These are phyloP conservation scores for Candida insectalens DNA, from an alignment of 805 yeast species.

Conservation along the genomic window DNA sequence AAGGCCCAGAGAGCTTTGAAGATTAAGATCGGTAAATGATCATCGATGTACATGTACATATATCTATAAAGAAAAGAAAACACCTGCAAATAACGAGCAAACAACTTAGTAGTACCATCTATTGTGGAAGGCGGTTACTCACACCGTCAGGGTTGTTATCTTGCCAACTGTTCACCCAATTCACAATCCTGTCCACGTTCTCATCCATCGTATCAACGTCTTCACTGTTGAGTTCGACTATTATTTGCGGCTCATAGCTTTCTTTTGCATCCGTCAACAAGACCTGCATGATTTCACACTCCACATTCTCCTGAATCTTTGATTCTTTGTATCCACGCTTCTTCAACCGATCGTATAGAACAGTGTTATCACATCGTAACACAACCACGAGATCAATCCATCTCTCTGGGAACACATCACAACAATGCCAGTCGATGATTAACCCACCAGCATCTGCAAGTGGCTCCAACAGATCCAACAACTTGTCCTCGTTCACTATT, in stretches of 20 bases:
- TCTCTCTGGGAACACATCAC: constrained; percentile 90
- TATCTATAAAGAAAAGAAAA: background rate
- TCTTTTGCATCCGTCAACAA: constrained; percentile 81
- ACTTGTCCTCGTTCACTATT: constrained; percentile 87
- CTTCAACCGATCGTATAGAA: constrained; percentile 64
- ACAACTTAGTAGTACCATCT: too few species aligned
- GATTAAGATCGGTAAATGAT: constrained; percentile 48
- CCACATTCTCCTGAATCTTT: constrained; percentile 85
- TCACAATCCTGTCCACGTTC: constrained; percentile 66
- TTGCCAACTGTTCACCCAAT: constrained; percentile 74
- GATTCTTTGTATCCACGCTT: constrained; percentile 70
- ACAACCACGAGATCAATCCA: constrained; percentile 90
- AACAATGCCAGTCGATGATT: constrained; percentile 96
- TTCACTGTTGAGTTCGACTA: constrained; percentile 72
- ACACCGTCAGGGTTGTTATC: constrained; percentile 55
- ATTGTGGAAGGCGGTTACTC: constrained; percentile 31
- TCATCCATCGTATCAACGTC: constrained; percentile 66
- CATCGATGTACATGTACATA: constrained; percentile 1
- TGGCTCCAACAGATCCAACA: constrained; percentile 73
- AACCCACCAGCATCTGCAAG: constrained; percentile 76
- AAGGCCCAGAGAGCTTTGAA: constrained; percentile 79
- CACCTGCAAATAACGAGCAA: too few species aligned
- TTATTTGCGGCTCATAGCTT: constrained; percentile 67
- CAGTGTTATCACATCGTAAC: constrained; percentile 63
- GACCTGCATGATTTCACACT: constrained; percentile 95